These are phyloP conservation scores for Debaryomyces hansenii DNA, from an alignment of 805 yeast species.

Conservation along the genomic window DNA sequence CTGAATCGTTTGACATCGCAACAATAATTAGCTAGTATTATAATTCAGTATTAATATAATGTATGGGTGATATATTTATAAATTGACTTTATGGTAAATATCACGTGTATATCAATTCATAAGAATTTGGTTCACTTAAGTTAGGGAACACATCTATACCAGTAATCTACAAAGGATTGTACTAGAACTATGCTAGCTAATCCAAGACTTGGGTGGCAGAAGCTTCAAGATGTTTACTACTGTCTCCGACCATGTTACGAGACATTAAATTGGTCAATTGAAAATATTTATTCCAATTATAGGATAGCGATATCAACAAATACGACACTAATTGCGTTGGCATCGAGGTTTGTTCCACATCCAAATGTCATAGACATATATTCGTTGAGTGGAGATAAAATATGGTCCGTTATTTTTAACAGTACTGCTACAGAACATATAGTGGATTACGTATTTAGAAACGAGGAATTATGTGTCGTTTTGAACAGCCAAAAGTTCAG, in stretches of 20 bases:
- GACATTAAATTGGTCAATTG: constrained; percentile 49
- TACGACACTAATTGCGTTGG: constrained; percentile 57
- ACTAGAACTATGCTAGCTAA: constrained; percentile 22
- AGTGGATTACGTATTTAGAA: constrained; percentile 48
- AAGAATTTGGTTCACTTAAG: no score
- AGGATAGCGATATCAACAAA: constrained; percentile 50
- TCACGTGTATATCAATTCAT: no score
- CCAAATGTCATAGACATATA: constrained; percentile 40
- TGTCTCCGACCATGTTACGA: constrained; percentile 58
- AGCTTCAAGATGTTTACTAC: constrained; percentile 69
- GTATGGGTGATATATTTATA: no score
- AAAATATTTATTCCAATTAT: constrained; percentile 37
- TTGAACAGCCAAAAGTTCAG: constrained; percentile 54
- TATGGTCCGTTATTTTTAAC: constrained; percentile 39
- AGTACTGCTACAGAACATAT: constrained; percentile 52
- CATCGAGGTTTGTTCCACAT: constrained; percentile 33
- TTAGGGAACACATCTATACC: no score
- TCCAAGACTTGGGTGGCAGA: constrained; percentile 72
- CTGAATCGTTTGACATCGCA: neutral
- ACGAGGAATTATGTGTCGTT: constrained; percentile 58
- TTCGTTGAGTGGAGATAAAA: constrained; percentile 32
- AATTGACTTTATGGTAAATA: no score
- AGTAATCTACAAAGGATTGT: no score
- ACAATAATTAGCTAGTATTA: neutral
- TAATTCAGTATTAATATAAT: neutral